Base-by-base conservation (phyloP, 2,329 filamentous ascomycete genomes). In the Microdochium nivale region DNA sequence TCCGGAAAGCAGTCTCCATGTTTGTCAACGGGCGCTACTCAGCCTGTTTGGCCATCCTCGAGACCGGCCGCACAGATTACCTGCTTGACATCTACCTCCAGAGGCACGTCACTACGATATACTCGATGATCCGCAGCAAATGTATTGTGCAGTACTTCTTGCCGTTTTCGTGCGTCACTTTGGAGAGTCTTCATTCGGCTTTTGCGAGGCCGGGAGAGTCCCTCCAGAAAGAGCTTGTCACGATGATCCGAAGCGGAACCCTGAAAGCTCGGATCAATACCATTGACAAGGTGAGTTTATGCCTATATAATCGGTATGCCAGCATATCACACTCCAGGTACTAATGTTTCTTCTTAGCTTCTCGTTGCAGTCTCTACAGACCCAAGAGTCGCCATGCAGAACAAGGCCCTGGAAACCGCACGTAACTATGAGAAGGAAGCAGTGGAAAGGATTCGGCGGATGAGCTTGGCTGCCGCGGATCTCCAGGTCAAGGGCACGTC, bases 21-120 rank as follows among this genome's bases (percentile, higher is more conserved):
- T 99, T 96, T 71, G 89, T 92, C 60, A 90, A 87, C 59, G 90
- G 89, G 54, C 88, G 95, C 60, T 99, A 96, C 68, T 86, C 88
- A 10, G 80, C 81, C 44, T 97, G 92, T 66, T 75, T 99, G 46
- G 79, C 83, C 47, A 89, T 92, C 33, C 78, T 99, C 0, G 88
- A 94, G 61, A 79, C 83, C 4, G 92, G 94, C 67, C 84, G 84
- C 49, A 73, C 83, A 33, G 94, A 99, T 67, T 97, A 94, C 65
- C 76, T 91, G n/a, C 81, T 97, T 4, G 94, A 99, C 63, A 74
- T 96, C 21, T 86, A 96, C 66, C 79, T 99, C 7, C 84, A 88
- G 53, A 81, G 77, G 55, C 88, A 95, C 57, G 74, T 96, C 19
- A 64, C 77, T 35, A 70, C 73, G 1, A 75, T 99, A 21, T 94